Conservation (phyloP, 768 basidiomycete species). For the Collybia sp. region DNA sequence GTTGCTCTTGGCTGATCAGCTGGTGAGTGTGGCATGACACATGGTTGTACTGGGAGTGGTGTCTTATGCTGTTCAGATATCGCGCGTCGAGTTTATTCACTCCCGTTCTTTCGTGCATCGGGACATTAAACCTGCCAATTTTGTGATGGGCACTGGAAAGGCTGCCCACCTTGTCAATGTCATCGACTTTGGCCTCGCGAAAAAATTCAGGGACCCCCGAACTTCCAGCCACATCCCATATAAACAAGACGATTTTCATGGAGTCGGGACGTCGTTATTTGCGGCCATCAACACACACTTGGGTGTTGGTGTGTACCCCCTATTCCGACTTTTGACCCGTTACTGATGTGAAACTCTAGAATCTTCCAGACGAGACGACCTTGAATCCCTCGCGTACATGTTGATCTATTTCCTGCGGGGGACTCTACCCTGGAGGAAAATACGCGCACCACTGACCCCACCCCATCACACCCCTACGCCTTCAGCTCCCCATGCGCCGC, state of each 20-base stretch:
- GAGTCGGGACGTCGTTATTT: slow-evolving; percentile 75
- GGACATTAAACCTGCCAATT: slow-evolving; percentile 98
- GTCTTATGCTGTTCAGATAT: slow-evolving; percentile 51
- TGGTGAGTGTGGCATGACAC: slow-evolving; percentile 52
- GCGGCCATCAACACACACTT: slow-evolving; percentile 72
- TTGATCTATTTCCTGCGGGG: slow-evolving; percentile 78
- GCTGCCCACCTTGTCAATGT: slow-evolving; percentile 78
- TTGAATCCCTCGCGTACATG: slow-evolving; percentile 81
- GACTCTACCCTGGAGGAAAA: slow-evolving; percentile 73
- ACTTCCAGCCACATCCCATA: slow-evolving; percentile 69
- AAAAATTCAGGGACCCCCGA: slow-evolving; percentile 65
- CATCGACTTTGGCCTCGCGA: slow-evolving; percentile 84
- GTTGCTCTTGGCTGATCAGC: slow-evolving; percentile 88
- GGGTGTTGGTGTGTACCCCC: slow-evolving; percentile 54
- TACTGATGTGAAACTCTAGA: slow-evolving; percentile 33
- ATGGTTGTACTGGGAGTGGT: slow-evolving; percentile 6
- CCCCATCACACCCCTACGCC: slow-evolving; percentile 18
- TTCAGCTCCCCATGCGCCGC: slow-evolving; percentile 18
- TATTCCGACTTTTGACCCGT: slow-evolving; percentile 5
- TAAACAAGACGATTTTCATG: slow-evolving; percentile 69
- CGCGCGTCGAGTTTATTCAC: slow-evolving; percentile 95
- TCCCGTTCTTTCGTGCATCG: slow-evolving; percentile 92
- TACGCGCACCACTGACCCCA: slow-evolving; percentile 44
- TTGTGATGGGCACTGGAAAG: slow-evolving; percentile 81
- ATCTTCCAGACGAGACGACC: slow-evolving; percentile 72